Base-by-base conservation (phyloP, 805 yeast genomes). In the Monosporozyma servazzii region DNA sequence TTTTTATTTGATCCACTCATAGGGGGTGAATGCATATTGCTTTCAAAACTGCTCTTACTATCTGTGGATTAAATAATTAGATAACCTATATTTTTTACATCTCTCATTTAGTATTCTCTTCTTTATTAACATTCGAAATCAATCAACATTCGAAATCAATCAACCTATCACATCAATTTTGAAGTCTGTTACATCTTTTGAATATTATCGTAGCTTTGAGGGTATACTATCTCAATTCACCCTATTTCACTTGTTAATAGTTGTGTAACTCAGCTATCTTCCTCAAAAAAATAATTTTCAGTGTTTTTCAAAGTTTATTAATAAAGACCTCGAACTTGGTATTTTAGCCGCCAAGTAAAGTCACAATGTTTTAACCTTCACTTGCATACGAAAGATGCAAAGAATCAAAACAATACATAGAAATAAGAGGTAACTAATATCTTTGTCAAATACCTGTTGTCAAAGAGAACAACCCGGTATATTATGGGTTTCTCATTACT, bases 11-110 rank as follows among this genome's bases (percentile, higher is more conserved):
- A 48, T 31, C 83, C 93, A 0, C 93, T 82, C 54, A 70, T 88
- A 49, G 98, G 98, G 1, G 98, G 98, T 2, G 96, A 88, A 63
- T 90, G 97, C 67, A 79, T 83, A 42, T 71, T 88, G 53, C 71
- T 30, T 30, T 10, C 41, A 8, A 37, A 37, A 11, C 18, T 37
- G 15, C 41, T 37, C 5, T 10, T 37, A 37, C 41, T 18, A 2
- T 6, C 41, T 5, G 21, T 37, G 23, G 23, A 17, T 37, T 17
- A 11, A 37, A 7, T n/a, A n/a, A 17, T 15, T 15, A 36, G 8
- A n/a, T 36, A 36, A 13, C 5, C 40, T 36, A 13, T 31, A 31
- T 25, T 25, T 7, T n/a, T 25, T 25, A 25, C 27, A 5, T 25
- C 27, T 25, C 7, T 25, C 27, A 25, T 25, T 25, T 25, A 25